Evolutionary conservation across 2,329 filamentous ascomycete genomes (phyloP).

Genomic region (Plenodomus biglobosus): DNA sequence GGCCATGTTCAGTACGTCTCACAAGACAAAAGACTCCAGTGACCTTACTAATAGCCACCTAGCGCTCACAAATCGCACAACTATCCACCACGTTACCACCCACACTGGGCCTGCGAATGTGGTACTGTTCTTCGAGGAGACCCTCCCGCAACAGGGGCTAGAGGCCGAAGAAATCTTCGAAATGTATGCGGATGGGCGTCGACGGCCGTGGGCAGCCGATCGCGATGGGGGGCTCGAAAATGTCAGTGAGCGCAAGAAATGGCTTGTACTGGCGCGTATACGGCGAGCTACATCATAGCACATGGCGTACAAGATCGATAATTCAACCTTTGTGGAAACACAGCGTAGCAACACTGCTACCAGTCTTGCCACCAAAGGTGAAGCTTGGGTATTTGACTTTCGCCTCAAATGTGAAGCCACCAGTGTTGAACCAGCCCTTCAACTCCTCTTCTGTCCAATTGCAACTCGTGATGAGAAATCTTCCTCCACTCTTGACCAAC

Average conservation of each 20-base stretch:
- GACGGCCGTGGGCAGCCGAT: conserved; percentile 60
- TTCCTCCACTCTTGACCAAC: conserved; percentile 69
- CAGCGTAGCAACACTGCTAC: conserved; percentile 84
- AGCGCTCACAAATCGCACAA: too few species aligned
- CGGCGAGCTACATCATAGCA: conserved; percentile 15
- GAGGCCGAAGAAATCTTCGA: conserved; percentile 68
- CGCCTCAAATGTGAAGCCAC: conserved; percentile 62
- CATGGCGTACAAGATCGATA: background rate
- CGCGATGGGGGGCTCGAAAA: conserved; percentile 64
- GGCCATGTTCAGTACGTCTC: too few species aligned
- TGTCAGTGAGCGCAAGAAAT: conserved; percentile 64
- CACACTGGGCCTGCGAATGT: conserved; percentile 70
- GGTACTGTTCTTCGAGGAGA: conserved; percentile 64
- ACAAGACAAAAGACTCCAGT: too few species aligned
- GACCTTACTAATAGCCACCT: too few species aligned
- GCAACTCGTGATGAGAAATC: conserved; percentile 88
- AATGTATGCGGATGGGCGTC: conserved; percentile 64
- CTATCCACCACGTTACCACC: too few species aligned
- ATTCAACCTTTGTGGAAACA: conserved; percentile 65
- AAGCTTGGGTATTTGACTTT: conserved; percentile 82
- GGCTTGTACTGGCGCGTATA: conserved; percentile 62
- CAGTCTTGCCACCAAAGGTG: conserved; percentile 83
- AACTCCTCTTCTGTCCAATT: conserved; percentile 97
- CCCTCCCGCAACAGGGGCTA: conserved; percentile 52
- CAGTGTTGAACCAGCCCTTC: conserved; percentile 69